Conservation (phyloP, 2,329 filamentous ascomycete genomes). For the Colletotrichum limetticola region DNA sequence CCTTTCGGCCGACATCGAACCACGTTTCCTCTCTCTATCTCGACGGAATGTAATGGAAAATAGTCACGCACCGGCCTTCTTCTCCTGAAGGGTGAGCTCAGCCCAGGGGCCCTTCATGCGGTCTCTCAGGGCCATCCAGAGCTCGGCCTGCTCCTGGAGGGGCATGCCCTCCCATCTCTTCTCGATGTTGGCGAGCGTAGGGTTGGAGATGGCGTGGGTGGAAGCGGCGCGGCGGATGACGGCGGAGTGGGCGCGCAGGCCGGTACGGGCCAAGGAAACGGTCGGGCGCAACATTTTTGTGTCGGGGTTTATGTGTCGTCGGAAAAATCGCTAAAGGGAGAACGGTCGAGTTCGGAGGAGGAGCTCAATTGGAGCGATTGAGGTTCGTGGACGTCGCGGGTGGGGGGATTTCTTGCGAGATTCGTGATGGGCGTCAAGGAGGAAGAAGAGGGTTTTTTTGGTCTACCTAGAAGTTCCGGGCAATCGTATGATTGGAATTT, state of each 20-base stretch:
- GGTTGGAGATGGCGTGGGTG: conserved; percentile 96
- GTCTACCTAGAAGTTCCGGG: conserved; percentile 33
- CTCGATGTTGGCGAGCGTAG: conserved; percentile 97
- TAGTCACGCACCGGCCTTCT: conserved; percentile 91
- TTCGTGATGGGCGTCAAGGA: conserved; percentile 19
- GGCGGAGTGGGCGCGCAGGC: conserved; percentile 53
- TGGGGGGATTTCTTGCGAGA: conserved; percentile 10
- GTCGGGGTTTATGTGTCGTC: conserved; percentile 32
- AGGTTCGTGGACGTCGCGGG: conserved; percentile 19
- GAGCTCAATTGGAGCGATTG: conserved; percentile 45
- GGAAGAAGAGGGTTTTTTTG: conserved; percentile 37
- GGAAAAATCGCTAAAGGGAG: conserved; percentile 32
- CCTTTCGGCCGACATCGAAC: conserved; percentile 9
- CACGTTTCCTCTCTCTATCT: conserved; percentile 1
- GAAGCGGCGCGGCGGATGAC: conserved; percentile 66
- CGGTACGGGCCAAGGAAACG: conserved; percentile 63
- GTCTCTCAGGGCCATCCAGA: conserved; percentile 98
- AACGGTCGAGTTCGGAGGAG: conserved; percentile 30
- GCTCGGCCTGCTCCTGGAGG: conserved; percentile 97
- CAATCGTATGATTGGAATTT: conserved; percentile 37
- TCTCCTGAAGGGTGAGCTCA: conserved; percentile 94
- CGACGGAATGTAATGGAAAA: conserved; percentile 6
- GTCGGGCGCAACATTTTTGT: conserved; percentile 64
- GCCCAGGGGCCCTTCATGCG: conserved; percentile 99
- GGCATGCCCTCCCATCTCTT: conserved; percentile 99